Base-by-base conservation (phyloP, 148 eudicot species). In the Limonium bicolor region DNA sequence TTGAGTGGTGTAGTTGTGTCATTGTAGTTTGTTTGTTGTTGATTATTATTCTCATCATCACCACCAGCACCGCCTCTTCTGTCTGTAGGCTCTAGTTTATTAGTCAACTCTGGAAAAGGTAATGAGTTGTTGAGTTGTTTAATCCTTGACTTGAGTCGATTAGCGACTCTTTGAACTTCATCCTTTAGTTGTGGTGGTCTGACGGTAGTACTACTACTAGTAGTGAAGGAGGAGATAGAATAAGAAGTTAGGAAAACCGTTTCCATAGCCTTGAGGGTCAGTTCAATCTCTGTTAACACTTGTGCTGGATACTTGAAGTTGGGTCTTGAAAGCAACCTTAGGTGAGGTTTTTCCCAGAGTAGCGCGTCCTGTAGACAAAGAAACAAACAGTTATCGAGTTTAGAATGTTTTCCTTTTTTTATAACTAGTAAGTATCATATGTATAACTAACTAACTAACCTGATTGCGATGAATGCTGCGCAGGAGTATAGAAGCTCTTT, bases 351-450 rank as follows among this genome's bases (percentile, higher is more conserved):
- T 48, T 71, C 78, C 78, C 74, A 76, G 29, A 35, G 20, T 27
- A 65, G 31, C 18, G 74, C 73, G 41, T 61, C 74, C 82, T 74
- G 65, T n/a, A n/a, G n/a, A n/a, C n/a, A n/a, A n/a, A n/a, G n/a
- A n/a, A n/a, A n/a, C n/a, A 52, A 15, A 48, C 6, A 15, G 16
- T 14, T 7, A 19, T 7, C 8, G 44, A 20, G 44, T 8, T 0
- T 0, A 24, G 30, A 44, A 23, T n/a, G 30, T 7, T n/a, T 25
- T 14, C 16, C 18, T 12, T 5, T 27, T 6, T 6, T 13, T 45
- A 17, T 17, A 34, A 21, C 1, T 15, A 4, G 11, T 21, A 42
- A 11, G 12, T 9, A 29, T 20, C 16, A 10, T 3, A 15, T 42
- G 47, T 20, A 18, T n/a, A n/a, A n/a, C n/a, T n/a, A n/a, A n/a